These are phyloP conservation scores for Sherardia arvensis DNA, from an alignment of 257 asterid genomes.

Conservation along the genomic window DNA sequence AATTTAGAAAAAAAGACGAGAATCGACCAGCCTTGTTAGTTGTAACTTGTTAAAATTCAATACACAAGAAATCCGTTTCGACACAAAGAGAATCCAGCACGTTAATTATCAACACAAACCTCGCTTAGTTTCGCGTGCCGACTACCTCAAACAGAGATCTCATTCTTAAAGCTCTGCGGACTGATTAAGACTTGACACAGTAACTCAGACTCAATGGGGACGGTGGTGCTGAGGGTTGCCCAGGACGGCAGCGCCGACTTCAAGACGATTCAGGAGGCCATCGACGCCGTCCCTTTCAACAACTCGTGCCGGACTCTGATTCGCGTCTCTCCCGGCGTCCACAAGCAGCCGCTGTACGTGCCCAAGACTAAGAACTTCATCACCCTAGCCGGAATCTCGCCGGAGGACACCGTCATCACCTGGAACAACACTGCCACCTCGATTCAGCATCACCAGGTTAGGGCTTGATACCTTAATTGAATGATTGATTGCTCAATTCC, in stretches of 20 bases:
- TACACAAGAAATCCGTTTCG: background rate
- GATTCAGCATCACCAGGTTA: conserved; percentile 86
- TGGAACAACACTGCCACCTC: conserved; percentile 78
- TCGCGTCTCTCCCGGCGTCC: conserved; percentile 69
- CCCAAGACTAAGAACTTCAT: conserved; percentile 83
- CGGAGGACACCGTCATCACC: conserved; percentile 71
- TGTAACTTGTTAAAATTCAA: background rate
- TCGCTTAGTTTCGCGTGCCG: background rate
- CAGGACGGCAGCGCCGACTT: conserved; percentile 55
- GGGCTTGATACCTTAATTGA: background rate
- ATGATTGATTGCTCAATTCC: no score
- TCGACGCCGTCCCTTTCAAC: conserved; percentile 71
- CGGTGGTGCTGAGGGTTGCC: conserved; percentile 50
- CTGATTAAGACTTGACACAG: background rate
- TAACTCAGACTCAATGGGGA: conserved; percentile 14
- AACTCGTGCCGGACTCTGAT: conserved; percentile 68
- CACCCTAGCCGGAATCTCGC: conserved; percentile 64
- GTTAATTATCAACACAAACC: background rate
- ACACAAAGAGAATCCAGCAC: background rate
- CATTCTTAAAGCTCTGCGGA: background rate
- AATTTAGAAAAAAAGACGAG: background rate
- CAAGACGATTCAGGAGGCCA: conserved; percentile 88
- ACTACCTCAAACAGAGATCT: background rate
- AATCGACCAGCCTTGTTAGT: background rate
- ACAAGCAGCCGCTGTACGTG: conserved; percentile 71